Evolutionary conservation across 768 basidiomycete species (phyloP).

Genomic region (Gloeopeniophorella convolvens): DNA sequence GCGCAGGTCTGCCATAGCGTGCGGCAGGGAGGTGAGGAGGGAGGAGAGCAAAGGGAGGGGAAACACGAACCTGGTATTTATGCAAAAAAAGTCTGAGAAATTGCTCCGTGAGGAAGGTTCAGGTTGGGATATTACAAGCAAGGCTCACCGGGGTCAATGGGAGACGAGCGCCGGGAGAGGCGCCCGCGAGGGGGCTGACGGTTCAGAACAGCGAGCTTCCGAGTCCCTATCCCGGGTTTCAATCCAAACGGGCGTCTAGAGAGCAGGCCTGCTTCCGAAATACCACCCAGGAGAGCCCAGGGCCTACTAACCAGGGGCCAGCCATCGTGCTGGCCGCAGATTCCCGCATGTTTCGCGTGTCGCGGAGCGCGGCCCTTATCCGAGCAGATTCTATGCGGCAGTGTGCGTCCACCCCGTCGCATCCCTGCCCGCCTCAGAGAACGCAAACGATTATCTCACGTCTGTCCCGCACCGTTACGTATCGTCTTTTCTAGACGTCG

Average conservation of each 20-base stretch:
- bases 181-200: conserved; percentile 3
- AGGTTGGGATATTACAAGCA: conserved; percentile 12
- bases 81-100: conserved; percentile 19
- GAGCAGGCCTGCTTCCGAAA: conserved; percentile 5
- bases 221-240: conserved; percentile 1
- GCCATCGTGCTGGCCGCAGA: conserved; percentile 8
- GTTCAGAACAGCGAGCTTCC: conserved; percentile 1
- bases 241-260: conserved; percentile 11
- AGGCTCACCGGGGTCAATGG: conserved; percentile 15
- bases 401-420: neutral
- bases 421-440: conserved; percentile 1
- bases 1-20: conserved; percentile 20
- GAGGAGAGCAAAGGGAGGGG: neutral
- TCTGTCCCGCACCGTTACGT: conserved; percentile 14
- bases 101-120: conserved; percentile 16
- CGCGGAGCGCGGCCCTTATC: conserved; percentile 8
- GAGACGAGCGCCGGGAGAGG: conserved; percentile 5
- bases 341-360: conserved; percentile 3
- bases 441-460: conserved; percentile 5
- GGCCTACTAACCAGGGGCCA: conserved; percentile 1
- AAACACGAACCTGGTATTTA: conserved; percentile 19
- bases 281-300: too few relatives aligned
- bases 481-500: conserved; percentile 8
- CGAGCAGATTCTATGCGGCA: too few relatives aligned
- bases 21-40: neutral